Conservation (phyloP, 139 green algal species). For the Chlorella sorokiniana region DNA sequence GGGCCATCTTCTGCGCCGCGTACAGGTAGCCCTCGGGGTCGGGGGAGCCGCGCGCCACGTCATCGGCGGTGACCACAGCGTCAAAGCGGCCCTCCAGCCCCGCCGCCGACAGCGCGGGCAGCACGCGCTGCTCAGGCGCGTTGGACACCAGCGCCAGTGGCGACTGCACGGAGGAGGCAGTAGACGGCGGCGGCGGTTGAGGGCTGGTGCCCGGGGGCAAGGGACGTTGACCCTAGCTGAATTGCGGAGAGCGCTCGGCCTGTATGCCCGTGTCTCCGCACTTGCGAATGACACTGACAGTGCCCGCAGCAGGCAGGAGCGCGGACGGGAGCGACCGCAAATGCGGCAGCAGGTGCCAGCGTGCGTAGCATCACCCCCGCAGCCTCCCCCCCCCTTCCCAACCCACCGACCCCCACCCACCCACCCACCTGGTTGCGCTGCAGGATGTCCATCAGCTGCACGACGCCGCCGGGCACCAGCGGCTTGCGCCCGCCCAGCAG, state of each 20-base stretch:
- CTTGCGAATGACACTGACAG: too few relatives aligned
- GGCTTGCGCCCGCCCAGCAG: slow-evolving; percentile 56
- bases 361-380: too few relatives aligned
- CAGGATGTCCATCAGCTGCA: slow-evolving; percentile 78
- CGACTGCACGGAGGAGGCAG: not conserved
- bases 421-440: slow-evolving; percentile 9
- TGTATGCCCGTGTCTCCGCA: too few relatives aligned
- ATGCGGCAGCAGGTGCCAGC: too few relatives aligned
- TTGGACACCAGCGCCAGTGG: slow-evolving; percentile 80
- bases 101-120: slow-evolving; percentile 51
- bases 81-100: slow-evolving; percentile 71
- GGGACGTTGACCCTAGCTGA: too few relatives aligned
- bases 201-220: not conserved
- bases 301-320: too few relatives aligned
- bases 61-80: slow-evolving; percentile 80
- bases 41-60: slow-evolving; percentile 70
- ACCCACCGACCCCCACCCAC: not conserved
- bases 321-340: too few relatives aligned
- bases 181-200: not conserved
- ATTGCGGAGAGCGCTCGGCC: too few relatives aligned
- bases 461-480: slow-evolving; percentile 52
- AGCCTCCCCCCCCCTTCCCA: not conserved
- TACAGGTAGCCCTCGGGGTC: slow-evolving; percentile 81
- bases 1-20: slow-evolving; percentile 73
- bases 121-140: slow-evolving; percentile 57